Percentiles rank a stretch among this genome's conserved stretches.
These are phyloP conservation scores for Westerdykella aurantiaca DNA, from an alignment of 2,329 filamentous ascomycete species.

Conservation along the genomic window DNA sequence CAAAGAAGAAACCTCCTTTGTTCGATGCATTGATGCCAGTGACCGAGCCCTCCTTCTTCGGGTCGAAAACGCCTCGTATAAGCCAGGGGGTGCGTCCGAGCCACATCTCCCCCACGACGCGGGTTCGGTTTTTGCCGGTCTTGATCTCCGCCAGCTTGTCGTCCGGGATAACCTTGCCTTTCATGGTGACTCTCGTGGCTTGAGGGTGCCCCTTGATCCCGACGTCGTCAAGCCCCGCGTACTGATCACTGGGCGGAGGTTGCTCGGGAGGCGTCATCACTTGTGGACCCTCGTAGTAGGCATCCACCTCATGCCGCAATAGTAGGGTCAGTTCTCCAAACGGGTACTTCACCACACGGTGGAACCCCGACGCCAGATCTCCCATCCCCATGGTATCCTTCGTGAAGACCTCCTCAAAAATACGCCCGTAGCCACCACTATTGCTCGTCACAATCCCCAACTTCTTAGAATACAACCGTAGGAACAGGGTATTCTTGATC, in stretches of 20 bases:
- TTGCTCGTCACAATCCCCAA: neutral
- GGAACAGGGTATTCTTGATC: neutral
- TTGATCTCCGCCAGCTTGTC: neutral
- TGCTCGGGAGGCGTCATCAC: neutral
- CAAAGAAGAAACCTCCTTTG: neutral
- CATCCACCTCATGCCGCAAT: conserved; percentile 18
- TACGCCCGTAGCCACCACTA: neutral
- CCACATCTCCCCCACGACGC: conserved; percentile 12
- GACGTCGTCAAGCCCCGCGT: too few species aligned
- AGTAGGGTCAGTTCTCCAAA: conserved; percentile 13
- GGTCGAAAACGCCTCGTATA: conserved; percentile 5
- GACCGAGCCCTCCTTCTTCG: neutral
- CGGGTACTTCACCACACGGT: conserved; percentile 15
- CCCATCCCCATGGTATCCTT: neutral
- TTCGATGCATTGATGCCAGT: neutral
- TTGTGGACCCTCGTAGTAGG: conserved; percentile 9
- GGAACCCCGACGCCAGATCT: conserved; percentile 6
- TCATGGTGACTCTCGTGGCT: neutral
- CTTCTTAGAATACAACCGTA: neutral
- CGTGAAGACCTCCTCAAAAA: neutral
- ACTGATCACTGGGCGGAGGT: too few species aligned
- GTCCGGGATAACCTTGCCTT: neutral
- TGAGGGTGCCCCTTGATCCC: neutral
- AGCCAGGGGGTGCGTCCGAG: conserved; percentile 17
- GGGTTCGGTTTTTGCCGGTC: neutral